Percentiles rank a stretch among this genome's conserved stretches.
Conservation (phyloP, 176 grass and related monocot genomes). For the Luzula sylvatica region DNA sequence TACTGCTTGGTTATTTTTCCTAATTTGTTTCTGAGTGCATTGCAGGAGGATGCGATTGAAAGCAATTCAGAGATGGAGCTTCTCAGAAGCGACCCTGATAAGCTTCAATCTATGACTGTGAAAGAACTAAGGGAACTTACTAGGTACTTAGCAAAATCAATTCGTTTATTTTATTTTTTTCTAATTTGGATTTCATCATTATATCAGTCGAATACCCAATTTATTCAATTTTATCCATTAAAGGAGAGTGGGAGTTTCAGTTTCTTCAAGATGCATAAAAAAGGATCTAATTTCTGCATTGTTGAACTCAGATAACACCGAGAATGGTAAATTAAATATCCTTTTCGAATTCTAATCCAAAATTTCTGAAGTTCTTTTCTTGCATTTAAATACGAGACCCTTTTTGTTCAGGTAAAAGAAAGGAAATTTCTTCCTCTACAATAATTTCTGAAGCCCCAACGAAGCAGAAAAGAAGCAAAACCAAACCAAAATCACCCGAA, state of each 20-base stretch:
- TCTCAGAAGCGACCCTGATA: conserved; percentile 40
- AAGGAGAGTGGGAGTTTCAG: conserved; percentile 19
- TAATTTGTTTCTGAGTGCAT: conserved; percentile 5
- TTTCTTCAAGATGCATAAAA: conserved; percentile 54
- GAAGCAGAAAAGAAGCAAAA: conserved; percentile 65
- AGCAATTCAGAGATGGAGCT: conserved; percentile 33
- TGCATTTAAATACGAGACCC: background rate
- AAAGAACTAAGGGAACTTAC: conserved; percentile 67
- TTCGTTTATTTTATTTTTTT: conserved; percentile 7
- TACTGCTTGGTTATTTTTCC: conserved; percentile 1
- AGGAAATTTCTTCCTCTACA: conserved; percentile 30
- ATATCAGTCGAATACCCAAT: no score
- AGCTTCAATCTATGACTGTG: conserved; percentile 63
- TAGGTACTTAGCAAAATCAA: conserved; percentile 25
- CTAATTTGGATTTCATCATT: conserved; percentile 2
- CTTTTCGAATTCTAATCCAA: background rate
- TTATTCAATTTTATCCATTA: conserved; percentile 2
- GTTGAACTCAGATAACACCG: conserved; percentile 23
- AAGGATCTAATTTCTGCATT: conserved; percentile 69
- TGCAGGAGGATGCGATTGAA: conserved; percentile 42
- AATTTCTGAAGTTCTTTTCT: background rate
- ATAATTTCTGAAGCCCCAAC: conserved; percentile 33
- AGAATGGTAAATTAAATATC: conserved; percentile 30
- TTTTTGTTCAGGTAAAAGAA: conserved; percentile 62
- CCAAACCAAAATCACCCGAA: conserved; percentile 31